Evolutionary conservation across 768 basidiomycete species (phyloP).

Genomic region (Agrocybe chaxingu): DNA sequence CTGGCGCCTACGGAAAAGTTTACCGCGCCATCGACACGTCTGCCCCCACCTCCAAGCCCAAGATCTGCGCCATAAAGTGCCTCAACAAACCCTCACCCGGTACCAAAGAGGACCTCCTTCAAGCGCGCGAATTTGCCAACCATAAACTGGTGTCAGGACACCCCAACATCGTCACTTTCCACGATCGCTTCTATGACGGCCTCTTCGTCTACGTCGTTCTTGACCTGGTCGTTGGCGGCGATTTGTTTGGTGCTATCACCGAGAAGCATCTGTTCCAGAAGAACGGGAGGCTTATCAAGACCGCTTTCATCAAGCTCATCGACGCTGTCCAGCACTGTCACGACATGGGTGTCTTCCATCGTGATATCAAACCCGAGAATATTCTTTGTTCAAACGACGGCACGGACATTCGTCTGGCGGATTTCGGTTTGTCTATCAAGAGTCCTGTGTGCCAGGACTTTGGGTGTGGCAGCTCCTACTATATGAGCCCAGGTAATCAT

Average conservation of each 20-base stretch:
- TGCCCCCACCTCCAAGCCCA: conserved; percentile 28
- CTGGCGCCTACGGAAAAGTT: conserved; percentile 76
- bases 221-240: conserved; percentile 56
- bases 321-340: conserved; percentile 80
- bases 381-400: conserved; percentile 59
- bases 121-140: conserved; percentile 65
- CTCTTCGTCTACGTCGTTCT: conserved; percentile 65
- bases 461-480: conserved; percentile 57
- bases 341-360: conserved; percentile 68
- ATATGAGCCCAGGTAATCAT: conserved; percentile 68
- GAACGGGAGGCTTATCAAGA: conserved; percentile 60
- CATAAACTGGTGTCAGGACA: conserved; percentile 52
- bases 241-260: conserved; percentile 73
- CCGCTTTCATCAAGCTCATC: conserved; percentile 73
- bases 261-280: conserved; percentile 48
- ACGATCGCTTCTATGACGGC: conserved; percentile 58
- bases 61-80: conserved; percentile 74
- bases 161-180: conserved; percentile 66
- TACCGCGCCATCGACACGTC: conserved; percentile 63
- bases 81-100: conserved; percentile 56
- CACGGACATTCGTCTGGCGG: conserved; percentile 56
- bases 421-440: conserved; percentile 72
- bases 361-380: conserved; percentile 87
- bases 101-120: conserved; percentile 52
- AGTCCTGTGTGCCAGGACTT: conserved; percentile 43